phyloP scores from a whole-genome alignment of 1,284 basidiomycete species.

The Sporisorium iseilematis-ciliati region DNA sequence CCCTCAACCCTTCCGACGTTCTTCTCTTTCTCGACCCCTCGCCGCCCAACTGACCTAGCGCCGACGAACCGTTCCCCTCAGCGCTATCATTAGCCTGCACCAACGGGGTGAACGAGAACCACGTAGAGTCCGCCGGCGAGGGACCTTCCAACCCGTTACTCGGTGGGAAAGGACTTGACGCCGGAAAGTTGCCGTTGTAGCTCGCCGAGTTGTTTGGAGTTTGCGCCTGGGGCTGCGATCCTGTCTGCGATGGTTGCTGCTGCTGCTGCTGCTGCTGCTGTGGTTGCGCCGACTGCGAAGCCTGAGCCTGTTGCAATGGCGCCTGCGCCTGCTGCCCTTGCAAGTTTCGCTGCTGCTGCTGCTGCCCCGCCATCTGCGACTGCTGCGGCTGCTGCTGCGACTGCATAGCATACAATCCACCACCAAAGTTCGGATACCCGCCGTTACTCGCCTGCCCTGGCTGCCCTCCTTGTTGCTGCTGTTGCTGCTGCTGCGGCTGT shows the following conservation, averaged over 20 bases:
- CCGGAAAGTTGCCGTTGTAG: conserved; percentile 11
- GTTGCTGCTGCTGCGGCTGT: conserved; percentile 10
- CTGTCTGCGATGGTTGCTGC: conserved; percentile 6
- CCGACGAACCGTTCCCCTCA: conserved; percentile 22
- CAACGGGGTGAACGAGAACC: conserved; percentile 56
- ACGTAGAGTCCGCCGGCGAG: conserved; percentile 56
- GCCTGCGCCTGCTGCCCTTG: conserved; percentile 16
- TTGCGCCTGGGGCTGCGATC: conserved; percentile 14
- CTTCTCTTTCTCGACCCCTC: conserved; percentile 52
- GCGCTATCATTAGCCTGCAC: conserved; percentile 34
- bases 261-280: conserved; percentile 11
- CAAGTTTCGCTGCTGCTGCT: conserved; percentile 17
- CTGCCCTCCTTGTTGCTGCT: conserved; percentile 11
- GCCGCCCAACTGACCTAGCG: conserved; percentile 48
- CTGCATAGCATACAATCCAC: conserved; percentile 27
- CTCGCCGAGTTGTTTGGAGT: conserved; percentile 12
- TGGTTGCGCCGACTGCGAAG: conserved; percentile 2
- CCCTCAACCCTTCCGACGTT: conserved; percentile 24
- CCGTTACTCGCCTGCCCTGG: conserved; percentile 23
- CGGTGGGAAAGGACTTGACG: conserved; percentile 34
- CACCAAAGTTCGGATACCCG: conserved; percentile 18
- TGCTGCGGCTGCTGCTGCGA: conserved; percentile 31
- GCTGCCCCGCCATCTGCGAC: conserved; percentile 21
- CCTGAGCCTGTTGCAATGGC: conserved; percentile 18
- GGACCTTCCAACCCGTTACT: conserved; percentile 44